Evolutionary conservation across 768 basidiomycete species (phyloP).

Genomic region (Russula virescens): DNA sequence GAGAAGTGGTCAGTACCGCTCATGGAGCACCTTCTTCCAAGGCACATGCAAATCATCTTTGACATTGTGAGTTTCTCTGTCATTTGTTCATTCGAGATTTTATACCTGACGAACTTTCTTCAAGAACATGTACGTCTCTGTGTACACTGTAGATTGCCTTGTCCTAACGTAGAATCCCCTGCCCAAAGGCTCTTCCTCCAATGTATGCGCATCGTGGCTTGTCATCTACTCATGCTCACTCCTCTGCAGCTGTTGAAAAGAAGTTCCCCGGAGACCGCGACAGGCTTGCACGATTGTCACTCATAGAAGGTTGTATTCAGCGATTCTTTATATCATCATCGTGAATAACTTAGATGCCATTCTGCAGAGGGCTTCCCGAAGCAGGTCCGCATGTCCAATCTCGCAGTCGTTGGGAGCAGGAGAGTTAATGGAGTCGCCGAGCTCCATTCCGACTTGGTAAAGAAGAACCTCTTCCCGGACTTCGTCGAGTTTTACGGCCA

Average conservation of each 20-base stretch:
- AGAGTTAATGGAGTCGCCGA: constrained; percentile 97
- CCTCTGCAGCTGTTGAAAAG: constrained; percentile 66
- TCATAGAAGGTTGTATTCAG: constrained; percentile 68
- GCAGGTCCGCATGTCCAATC: constrained; percentile 84
- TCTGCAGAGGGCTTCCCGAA: constrained; percentile 73
- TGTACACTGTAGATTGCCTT: neutral
- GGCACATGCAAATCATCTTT: constrained; percentile 89
- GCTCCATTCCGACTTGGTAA: constrained; percentile 87
- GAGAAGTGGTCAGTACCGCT: constrained; percentile 93
- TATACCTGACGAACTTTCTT: neutral
- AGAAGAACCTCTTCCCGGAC: constrained; percentile 78
- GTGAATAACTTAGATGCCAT: neutral
- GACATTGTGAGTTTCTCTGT: constrained; percentile 52
- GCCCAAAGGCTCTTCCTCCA: constrained; percentile 57
- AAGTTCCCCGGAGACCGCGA: constrained; percentile 87
- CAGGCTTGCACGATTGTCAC: constrained; percentile 74
- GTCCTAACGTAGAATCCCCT: constrained; percentile 1
- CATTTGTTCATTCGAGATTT: constrained; percentile 31
- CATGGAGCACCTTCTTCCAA: constrained; percentile 77
- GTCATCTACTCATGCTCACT: neutral
- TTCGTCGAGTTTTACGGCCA: constrained; percentile 90
- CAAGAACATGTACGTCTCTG: constrained; percentile 45
- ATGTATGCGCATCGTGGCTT: constrained; percentile 36
- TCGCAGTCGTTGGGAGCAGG: constrained; percentile 84
- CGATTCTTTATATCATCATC: neutral